Percentiles rank a stretch among this genome's conserved stretches.
phyloP scores from a whole-genome alignment of 2,329 filamentous ascomycete species.

The Hawksworthiomyces lignivorus region DNA sequence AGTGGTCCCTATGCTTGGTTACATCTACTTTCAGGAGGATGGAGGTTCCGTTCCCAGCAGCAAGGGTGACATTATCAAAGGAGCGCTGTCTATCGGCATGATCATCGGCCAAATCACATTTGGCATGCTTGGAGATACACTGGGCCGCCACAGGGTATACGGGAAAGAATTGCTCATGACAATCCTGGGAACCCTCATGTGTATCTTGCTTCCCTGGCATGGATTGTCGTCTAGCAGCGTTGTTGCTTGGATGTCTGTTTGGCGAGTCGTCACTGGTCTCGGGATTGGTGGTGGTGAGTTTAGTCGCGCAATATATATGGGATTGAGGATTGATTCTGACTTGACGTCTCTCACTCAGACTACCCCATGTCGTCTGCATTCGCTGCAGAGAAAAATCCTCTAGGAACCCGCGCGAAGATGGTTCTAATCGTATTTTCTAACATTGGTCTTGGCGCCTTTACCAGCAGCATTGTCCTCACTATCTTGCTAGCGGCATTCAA shows the following conservation, averaged over 20 bases:
- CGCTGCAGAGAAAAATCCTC: neutral
- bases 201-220: conserved; percentile 4
- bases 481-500: conserved; percentile 3
- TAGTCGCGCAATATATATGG: neutral
- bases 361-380: conserved; percentile 3
- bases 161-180: conserved; percentile 43
- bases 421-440: neutral
- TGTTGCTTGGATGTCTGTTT: conserved; percentile 5
- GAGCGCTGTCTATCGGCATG: conserved; percentile 55
- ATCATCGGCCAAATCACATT: conserved; percentile 58
- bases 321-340: too few species aligned
- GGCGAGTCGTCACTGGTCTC: conserved; percentile 6
- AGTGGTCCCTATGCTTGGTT: conserved; percentile 1
- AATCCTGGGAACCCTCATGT: conserved; percentile 6
- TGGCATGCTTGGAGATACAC: conserved; percentile 53
- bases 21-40: neutral
- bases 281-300: conserved; percentile 3
- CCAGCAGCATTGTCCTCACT: neutral
- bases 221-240: neutral
- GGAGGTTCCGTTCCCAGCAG: conserved; percentile 36
- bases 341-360: neutral
- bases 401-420: neutral
- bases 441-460: neutral
- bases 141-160: conserved; percentile 61
- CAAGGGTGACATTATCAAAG: conserved; percentile 56